Evolutionary conservation across 352 stramenopile species (phyloP).

Genomic region (Pythium insidiosum): DNA sequence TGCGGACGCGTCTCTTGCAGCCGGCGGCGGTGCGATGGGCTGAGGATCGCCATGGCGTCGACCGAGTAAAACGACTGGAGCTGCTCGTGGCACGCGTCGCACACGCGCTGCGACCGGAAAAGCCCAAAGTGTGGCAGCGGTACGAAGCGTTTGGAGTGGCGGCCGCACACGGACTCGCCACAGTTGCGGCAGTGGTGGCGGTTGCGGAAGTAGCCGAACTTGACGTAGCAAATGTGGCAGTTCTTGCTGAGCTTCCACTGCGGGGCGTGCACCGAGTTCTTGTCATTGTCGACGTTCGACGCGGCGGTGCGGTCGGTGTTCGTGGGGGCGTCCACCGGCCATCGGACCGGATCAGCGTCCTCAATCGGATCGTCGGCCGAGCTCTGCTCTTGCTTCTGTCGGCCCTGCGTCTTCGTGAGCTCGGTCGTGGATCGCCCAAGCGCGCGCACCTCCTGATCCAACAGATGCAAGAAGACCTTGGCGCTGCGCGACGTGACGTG

Average conservation of each 20-base stretch:
- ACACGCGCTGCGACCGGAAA: slow-evolving; percentile 58
- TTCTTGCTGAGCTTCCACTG: slow-evolving; percentile 48
- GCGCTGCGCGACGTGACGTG: slow-evolving; percentile 17
- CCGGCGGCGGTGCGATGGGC: too few relatives aligned
- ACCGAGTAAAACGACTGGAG: slow-evolving; percentile 44
- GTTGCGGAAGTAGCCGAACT: slow-evolving; percentile 72
- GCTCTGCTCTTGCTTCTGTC: too few relatives aligned
- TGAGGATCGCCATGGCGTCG: slow-evolving; percentile 17
- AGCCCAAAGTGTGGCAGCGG: slow-evolving; percentile 52
- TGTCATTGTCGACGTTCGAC: background rate
- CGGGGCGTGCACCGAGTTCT: slow-evolving; percentile 12
- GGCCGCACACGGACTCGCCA: slow-evolving; percentile 67
- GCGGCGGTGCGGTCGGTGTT: background rate
- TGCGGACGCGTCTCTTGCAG: too few relatives aligned
- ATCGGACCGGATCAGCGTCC: too few relatives aligned
- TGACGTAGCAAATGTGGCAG: slow-evolving; percentile 58
- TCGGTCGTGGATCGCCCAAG: slow-evolving; percentile 15
- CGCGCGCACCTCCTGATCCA: slow-evolving; percentile 26
- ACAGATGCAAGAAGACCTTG: slow-evolving; percentile 25
- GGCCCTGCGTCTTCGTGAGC: slow-evolving; percentile 5
- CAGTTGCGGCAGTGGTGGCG: slow-evolving; percentile 82
- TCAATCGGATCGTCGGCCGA: too few relatives aligned
- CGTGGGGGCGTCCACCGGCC: background rate
- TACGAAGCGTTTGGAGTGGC: slow-evolving; percentile 50
- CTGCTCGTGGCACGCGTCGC: slow-evolving; percentile 42